These are phyloP conservation scores for Flaveria floridana DNA, from an alignment of 140 eudicot genomes.

Conservation along the genomic window DNA sequence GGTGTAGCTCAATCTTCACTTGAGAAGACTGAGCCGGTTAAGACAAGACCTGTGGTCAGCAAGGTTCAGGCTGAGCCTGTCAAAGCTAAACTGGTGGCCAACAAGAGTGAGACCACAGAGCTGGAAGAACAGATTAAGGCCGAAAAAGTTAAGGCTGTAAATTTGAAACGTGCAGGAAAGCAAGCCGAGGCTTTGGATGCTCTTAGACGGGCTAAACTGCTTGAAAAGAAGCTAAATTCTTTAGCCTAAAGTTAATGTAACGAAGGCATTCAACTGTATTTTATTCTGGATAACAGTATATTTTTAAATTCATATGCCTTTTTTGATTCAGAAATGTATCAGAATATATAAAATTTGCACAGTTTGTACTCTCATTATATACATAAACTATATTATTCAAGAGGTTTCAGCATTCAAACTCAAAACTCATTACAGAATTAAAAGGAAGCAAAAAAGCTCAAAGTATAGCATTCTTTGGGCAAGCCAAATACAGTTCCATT, in stretches of 20 bases:
- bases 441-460: slow-evolving; percentile 17
- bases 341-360: neutral
- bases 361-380: neutral
- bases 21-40: slow-evolving; percentile 36
- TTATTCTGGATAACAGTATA: slow-evolving; percentile 7
- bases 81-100: slow-evolving; percentile 21
- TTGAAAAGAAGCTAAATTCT: slow-evolving; percentile 64
- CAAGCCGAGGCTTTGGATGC: slow-evolving; percentile 91
- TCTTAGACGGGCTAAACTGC: slow-evolving; percentile 67
- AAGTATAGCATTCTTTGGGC: slow-evolving; percentile 19
- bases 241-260: slow-evolving; percentile 27
- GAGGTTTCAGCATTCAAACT: neutral
- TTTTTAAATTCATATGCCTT: slow-evolving; percentile 4
- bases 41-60: slow-evolving; percentile 31
- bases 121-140: slow-evolving; percentile 72
- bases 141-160: slow-evolving; percentile 76
- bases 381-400: neutral
- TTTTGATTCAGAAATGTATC: slow-evolving; percentile 13
- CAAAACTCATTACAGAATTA: neutral
- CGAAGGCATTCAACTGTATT: slow-evolving; percentile 2
- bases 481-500: neutral
- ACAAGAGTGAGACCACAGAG: slow-evolving; percentile 41
- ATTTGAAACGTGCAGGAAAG: slow-evolving; percentile 78
- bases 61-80: slow-evolving; percentile 30
- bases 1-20: slow-evolving; percentile 29